Percentiles rank a stretch among this genome's conserved stretches.
These are phyloP conservation scores for Prosopis cineraria DNA, from an alignment of 306 rosid species.

Conservation along the genomic window DNA sequence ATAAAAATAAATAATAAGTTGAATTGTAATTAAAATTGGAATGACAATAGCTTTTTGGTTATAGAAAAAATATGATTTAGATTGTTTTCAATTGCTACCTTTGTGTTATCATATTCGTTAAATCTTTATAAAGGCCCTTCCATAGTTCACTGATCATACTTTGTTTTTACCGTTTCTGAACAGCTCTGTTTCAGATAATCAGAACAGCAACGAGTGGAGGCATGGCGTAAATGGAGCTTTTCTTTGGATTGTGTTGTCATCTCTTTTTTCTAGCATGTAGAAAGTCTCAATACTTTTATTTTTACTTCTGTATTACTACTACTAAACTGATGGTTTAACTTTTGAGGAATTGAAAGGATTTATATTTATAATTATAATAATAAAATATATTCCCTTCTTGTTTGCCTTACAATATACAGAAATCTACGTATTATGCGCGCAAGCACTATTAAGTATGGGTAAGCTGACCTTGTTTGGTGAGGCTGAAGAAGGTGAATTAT, in stretches of 20 bases:
- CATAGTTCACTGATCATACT: constrained; percentile 4
- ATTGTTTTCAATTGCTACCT: not conserved
- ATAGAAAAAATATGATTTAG: not conserved
- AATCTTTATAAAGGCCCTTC: not conserved
- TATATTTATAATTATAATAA: constrained; percentile 2
- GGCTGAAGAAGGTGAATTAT: not conserved
- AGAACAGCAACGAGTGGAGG: constrained; percentile 80
- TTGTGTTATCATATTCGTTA: not conserved
- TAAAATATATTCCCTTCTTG: not conserved
- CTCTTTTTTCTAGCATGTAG: constrained; percentile 29
- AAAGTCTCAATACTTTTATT: constrained; percentile 27
- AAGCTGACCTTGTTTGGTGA: not conserved
- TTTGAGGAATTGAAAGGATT: constrained; percentile 35
- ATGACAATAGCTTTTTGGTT: not conserved
- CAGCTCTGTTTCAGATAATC: constrained; percentile 85
- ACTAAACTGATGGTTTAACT: constrained; percentile 14
- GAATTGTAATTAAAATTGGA: not conserved
- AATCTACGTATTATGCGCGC: not conserved
- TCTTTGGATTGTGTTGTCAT: constrained; percentile 11
- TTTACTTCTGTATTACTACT: constrained; percentile 7
- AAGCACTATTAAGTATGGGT: not conserved
- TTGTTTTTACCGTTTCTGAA: not conserved
- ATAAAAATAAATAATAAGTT: not conserved
- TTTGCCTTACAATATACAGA: not conserved
- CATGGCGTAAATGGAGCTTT: constrained; percentile 50